Base-by-base conservation (phyloP, 768 basidiomycete genomes). In the Mycena amicta region DNA sequence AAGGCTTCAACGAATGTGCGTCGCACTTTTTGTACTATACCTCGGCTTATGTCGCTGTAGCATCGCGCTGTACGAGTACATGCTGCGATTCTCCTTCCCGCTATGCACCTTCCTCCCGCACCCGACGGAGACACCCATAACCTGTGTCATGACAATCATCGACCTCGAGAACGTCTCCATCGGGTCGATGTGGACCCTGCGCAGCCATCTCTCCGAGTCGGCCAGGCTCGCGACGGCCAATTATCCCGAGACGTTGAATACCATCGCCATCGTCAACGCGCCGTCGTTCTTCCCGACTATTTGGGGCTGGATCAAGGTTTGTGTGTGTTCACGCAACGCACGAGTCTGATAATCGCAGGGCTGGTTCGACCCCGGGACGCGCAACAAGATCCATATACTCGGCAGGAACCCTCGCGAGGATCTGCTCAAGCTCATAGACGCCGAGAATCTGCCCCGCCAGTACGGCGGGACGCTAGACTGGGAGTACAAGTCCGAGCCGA, bases 301-400 rank as follows among this genome's bases (percentile, higher is more conserved):
- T 11, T 94, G 92, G 92, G 80, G 80, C 29, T 93, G 92, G 92
- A 79, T 93, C 68, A 91, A 90, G n/a, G n/a, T n/a, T n/a, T n/a
- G n/a, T n/a, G n/a, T n/a, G n/a, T n/a, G n/a, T n/a, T n/a, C n/a
- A n/a, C n/a, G n/a, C n/a, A n/a, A n/a, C n/a, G n/a, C n/a, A n/a
- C n/a, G n/a, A n/a, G n/a, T n/a, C n/a, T n/a, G n/a, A n/a, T n/a
- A n/a, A n/a, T n/a, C n/a, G n/a, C n/a, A n/a, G 84, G 82, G 80
- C 26, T 91, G 88, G 87, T 92, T 92, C 70, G 92, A 93, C 67
- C 86, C 88, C 68, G 84, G 83, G 41, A 92, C 90, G 13, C 83
- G 87, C 18, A 79, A 80, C 58, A 94, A 94, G 76, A 86, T 95
- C 29, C 83, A 88, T 66, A 79, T 95, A 30, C 75, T 93, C 8